A percentile compares a stretch with the other conserved stretches of the same genome.
phyloP scores from a whole-genome alignment of 306 rosid genomes.

The Mimosa bimucronata region DNA sequence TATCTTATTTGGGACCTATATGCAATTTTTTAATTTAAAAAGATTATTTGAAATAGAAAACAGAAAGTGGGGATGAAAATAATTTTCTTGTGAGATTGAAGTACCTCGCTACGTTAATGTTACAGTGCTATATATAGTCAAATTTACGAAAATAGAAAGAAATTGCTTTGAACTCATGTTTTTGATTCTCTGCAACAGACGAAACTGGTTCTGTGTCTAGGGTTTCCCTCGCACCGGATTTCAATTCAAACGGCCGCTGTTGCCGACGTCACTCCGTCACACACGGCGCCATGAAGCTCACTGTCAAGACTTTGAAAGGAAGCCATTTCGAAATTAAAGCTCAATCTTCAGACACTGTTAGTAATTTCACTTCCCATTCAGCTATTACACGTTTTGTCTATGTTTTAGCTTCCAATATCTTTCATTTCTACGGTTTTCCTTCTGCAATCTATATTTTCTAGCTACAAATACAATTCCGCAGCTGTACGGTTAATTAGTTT shows the following conservation, averaged over 20 bases:
- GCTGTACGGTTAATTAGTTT: not conserved
- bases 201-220: slow-evolving; percentile 38
- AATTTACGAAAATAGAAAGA: slow-evolving; percentile 1
- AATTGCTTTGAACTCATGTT: not conserved
- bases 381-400: not conserved
- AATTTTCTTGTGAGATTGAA: not conserved
- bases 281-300: slow-evolving; percentile 78
- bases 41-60: no score
- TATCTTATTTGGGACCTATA: no score
- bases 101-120: not conserved
- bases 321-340: slow-evolving; percentile 95
- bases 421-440: not conserved
- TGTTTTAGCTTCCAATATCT: not conserved
- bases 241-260: slow-evolving; percentile 39
- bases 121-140: not conserved
- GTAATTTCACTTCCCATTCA: slow-evolving; percentile 38
- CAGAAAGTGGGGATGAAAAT: no score
- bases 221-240: slow-evolving; percentile 44
- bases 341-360: slow-evolving; percentile 82
- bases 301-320: slow-evolving; percentile 93
- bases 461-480: not conserved
- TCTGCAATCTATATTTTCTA: not conserved
- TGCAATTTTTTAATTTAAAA: no score
- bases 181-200: slow-evolving; percentile 36
- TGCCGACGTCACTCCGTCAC: slow-evolving; percentile 34